Evolutionary conservation across 306 rosid genomes (phyloP).

Genomic region (Ochetophila trinervis): DNA sequence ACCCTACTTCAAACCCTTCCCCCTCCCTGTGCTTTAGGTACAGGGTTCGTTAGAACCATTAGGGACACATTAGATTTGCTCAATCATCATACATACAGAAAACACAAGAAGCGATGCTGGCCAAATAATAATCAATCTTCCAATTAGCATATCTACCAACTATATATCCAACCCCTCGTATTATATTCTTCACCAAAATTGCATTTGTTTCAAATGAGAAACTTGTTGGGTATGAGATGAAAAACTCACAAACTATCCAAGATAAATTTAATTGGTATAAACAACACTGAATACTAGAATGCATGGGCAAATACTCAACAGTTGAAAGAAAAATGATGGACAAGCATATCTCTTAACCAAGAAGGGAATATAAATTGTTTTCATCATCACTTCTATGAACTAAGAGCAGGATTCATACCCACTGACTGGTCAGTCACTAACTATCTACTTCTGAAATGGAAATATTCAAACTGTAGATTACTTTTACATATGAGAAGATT

Average conservation of each 20-base stretch:
- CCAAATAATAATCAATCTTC: too few relatives aligned
- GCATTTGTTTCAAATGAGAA: neutral
- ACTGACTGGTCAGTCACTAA: neutral
- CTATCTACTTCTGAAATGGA: neutral
- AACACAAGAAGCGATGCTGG: too few relatives aligned
- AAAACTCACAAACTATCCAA: too few relatives aligned
- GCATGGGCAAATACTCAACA: too few relatives aligned
- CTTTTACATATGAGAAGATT: constrained; percentile 3
- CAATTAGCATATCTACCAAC: too few relatives aligned
- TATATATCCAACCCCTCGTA: neutral
- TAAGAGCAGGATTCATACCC: neutral
- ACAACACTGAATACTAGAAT: too few relatives aligned
- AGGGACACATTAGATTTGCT: neutral
- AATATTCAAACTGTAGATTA: neutral
- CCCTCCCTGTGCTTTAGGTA: neutral
- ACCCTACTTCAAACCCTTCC: neutral
- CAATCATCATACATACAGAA: neutral
- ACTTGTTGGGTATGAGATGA: neutral
- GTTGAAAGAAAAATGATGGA: too few relatives aligned
- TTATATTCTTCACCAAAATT: neutral
- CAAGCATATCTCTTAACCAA: too few relatives aligned
- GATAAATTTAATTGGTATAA: too few relatives aligned
- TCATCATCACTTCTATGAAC: neutral
- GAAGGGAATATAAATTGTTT: neutral
- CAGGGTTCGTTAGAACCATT: too few relatives aligned